Conservation (phyloP, 345 rosid species). For the Litchi chinensis region DNA sequence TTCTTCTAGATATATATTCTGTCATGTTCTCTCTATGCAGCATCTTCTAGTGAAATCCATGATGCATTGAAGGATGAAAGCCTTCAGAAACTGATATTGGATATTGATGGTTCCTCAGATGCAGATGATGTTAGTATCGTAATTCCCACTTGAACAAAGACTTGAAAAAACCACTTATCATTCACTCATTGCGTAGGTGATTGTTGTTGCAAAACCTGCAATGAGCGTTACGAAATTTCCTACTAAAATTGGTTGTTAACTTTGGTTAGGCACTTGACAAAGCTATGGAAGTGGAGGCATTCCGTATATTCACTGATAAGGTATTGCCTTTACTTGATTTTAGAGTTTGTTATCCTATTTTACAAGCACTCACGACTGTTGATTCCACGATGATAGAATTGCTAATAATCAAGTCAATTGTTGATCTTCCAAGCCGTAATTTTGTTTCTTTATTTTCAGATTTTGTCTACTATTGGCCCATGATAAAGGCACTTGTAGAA, state of each 20-base stretch:
- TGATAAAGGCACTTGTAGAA: slow-evolving; percentile 6
- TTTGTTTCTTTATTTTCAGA: slow-evolving; percentile 29
- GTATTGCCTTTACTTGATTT: slow-evolving; percentile 27
- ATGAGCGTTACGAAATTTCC: background rate
- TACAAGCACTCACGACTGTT: background rate
- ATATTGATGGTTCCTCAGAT: slow-evolving; percentile 46
- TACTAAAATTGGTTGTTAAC: slow-evolving; percentile 19
- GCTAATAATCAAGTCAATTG: background rate
- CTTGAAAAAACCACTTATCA: background rate
- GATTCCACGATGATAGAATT: background rate
- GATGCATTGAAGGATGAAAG: slow-evolving; percentile 44
- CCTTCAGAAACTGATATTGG: slow-evolving; percentile 43
- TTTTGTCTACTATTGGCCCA: slow-evolving; percentile 35
- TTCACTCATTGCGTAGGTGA: background rate
- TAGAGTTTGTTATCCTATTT: background rate
- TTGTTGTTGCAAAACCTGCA: background rate
- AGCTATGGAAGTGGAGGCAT: slow-evolving; percentile 56
- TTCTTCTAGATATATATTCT: background rate
- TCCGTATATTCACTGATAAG: slow-evolving; percentile 54
- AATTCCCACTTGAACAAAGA: slow-evolving; percentile 11
- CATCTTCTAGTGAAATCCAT: slow-evolving; percentile 54
- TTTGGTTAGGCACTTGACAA: slow-evolving; percentile 52
- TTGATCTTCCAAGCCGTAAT: background rate
- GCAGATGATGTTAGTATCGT: slow-evolving; percentile 45
- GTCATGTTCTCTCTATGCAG: slow-evolving; percentile 34